These are phyloP conservation scores for Cicer bijugum DNA, from an alignment of 306 rosid genomes.

Conservation along the genomic window DNA sequence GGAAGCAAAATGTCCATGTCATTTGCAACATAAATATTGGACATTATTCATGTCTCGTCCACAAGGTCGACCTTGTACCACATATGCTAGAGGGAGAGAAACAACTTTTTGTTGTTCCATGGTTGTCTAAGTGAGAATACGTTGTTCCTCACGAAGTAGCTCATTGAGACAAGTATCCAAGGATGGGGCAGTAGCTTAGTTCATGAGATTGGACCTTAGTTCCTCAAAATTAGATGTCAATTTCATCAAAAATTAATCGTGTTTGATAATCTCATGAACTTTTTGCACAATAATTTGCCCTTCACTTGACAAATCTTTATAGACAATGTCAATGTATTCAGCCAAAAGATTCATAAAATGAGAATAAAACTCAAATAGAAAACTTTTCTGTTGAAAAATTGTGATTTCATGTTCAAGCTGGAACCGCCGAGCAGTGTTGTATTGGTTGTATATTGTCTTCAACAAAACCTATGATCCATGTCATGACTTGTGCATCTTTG, in stretches of 20 bases:
- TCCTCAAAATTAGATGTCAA: conserved; percentile 6
- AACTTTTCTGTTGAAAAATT: neutral
- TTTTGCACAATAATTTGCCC: neutral
- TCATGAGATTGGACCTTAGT: neutral
- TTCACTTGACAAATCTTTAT: neutral
- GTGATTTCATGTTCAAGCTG: neutral
- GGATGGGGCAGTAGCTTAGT: neutral
- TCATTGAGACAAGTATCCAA: no score
- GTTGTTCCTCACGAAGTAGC: neutral
- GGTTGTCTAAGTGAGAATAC: no score
- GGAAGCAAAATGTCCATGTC: conserved; percentile 1
- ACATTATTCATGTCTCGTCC: no score
- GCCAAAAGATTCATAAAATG: conserved; percentile 25
- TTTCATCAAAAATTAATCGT: neutral
- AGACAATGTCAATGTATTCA: neutral
- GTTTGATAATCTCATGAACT: neutral
- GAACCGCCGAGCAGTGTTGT: neutral
- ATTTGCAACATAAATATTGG: neutral
- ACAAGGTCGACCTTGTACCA: neutral
- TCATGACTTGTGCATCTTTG: no score
- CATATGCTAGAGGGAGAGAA: neutral
- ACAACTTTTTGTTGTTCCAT: no score
- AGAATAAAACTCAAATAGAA: neutral
- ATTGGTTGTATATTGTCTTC: no score
- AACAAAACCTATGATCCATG: no score